A percentile compares a stretch with the other conserved stretches of the same genome.
Evolutionary conservation across 179 eudicot genomes (phyloP).

Genomic region (Dionaea muscipula): DNA sequence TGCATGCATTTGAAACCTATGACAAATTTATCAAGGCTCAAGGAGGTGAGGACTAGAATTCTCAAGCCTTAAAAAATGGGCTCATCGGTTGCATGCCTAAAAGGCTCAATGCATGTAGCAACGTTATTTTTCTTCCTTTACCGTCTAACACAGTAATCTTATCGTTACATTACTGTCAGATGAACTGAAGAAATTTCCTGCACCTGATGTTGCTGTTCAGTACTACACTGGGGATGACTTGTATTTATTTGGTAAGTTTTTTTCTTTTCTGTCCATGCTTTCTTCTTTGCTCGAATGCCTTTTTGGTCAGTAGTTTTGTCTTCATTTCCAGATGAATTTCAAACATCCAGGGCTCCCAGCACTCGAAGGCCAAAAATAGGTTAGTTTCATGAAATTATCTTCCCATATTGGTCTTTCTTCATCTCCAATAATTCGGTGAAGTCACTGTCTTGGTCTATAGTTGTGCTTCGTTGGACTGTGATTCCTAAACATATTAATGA

Average conservation of each 20-base stretch:
- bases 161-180: conserved; percentile 26
- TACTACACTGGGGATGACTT: conserved; percentile 83
- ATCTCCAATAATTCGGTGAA: too few relatives aligned
- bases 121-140: too few relatives aligned
- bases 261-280: conserved; percentile 5
- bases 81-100: too few relatives aligned
- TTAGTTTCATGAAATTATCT: conserved; percentile 10
- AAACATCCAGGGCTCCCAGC: conserved; percentile 73
- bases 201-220: conserved; percentile 73
- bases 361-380: conserved; percentile 85
- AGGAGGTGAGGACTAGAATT: conserved; percentile 46
- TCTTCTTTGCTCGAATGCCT: conserved; percentile 4
- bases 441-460: too few relatives aligned
- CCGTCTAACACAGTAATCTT: too few relatives aligned
- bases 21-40: conserved; percentile 78
- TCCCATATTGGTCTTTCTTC: not conserved
- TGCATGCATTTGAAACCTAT: conserved; percentile 85
- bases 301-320: conserved; percentile 4
- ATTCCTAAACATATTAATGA: too few relatives aligned
- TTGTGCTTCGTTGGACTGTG: too few relatives aligned
- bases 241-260: conserved; percentile 78
- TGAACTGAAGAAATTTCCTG: conserved; percentile 62
- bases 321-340: conserved; percentile 71
- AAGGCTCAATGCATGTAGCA: too few relatives aligned
- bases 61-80: not conserved